A percentile compares a stretch with the other conserved stretches of the same genome.
Conservation (phyloP, 768 basidiomycete genomes). For the Suillus subalutaceus region DNA sequence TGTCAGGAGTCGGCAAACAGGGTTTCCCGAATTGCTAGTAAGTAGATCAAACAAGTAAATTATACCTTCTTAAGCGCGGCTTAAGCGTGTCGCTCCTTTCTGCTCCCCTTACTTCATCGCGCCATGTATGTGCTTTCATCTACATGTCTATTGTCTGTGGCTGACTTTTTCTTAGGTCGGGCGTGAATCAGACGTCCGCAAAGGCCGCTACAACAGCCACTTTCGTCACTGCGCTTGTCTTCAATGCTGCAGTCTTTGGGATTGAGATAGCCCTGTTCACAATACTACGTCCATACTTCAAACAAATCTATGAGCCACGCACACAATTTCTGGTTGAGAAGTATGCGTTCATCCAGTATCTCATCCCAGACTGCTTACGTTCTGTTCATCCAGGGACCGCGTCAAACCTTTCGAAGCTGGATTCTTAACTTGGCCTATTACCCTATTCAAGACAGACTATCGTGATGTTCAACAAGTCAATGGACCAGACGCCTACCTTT, state of each 20-base stretch:
- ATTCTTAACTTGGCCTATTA: constrained; percentile 66
- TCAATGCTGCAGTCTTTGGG: constrained; percentile 77
- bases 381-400: constrained; percentile 51
- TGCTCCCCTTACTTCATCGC: neutral
- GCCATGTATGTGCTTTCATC: constrained; percentile 24
- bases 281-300: constrained; percentile 83
- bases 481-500: constrained; percentile 92
- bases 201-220: constrained; percentile 69
- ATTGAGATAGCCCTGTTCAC: constrained; percentile 78
- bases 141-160: neutral
- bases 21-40: neutral
- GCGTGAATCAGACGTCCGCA: constrained; percentile 37
- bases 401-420: constrained; percentile 50
- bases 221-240: constrained; percentile 83
- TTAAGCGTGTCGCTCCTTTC: neutral
- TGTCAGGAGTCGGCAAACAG: neutral
- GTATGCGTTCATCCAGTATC: constrained; percentile 32
- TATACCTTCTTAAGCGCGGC: neutral
- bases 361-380: constrained; percentile 8
- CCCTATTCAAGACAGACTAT: constrained; percentile 65
- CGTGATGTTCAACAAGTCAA: constrained; percentile 65
- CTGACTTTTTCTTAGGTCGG: constrained; percentile 36
- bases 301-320: constrained; percentile 86
- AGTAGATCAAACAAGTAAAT: neutral
- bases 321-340: constrained; percentile 59